Evolutionary conservation across 805 yeast genomes (phyloP), one percentile per base, ranked within the genome.

Genomic region (Saturnispora diversa): DNA sequence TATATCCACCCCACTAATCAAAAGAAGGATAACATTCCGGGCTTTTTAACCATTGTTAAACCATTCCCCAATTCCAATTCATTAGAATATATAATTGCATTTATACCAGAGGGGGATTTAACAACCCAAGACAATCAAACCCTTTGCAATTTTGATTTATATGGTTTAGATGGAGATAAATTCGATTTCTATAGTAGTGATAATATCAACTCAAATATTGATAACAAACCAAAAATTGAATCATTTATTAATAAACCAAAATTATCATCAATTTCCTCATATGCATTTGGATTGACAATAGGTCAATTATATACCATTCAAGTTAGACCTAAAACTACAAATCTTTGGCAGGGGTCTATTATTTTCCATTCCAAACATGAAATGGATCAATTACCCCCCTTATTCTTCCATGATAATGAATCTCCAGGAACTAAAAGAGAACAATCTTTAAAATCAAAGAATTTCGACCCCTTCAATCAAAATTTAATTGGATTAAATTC

Each of bases 381-480:
- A 7, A 27, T 52, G 28, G 81, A 75, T 41, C 75, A 77, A 32
- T 61, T 86, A 13, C 97, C 97, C 0, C 80, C 87, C 4, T 53
- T 92, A 30, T 92, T 88, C 59, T 88, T 92, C 65, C 98, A 92
- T 60, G 98, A 92, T 55, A 82, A 84, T 41, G 88, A 84, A 50
- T 75, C 81, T 25, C 80, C 84, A 6, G 81, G 90, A 30, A 85
- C 95, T 0, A 63, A 71, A 37, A 61, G 70, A 45, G 80, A 74
- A 47, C 81, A 77, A 47, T 70, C 73, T 37, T 55, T 73, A 39
- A 70, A 79, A 39, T 75, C 74, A 49, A 74, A 75, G 51, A 64
- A 72, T 11, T 86, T 88, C 56, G 84, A 82, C 44, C 87, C 94
- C 0, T 88, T 86, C 56, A 73, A 74, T 12, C 69, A 68, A 17